Evolutionary conservation across 2,329 filamentous ascomycete genomes (phyloP), one percentile per base, ranked within the genome.

Genomic region (Endoconidiophora polonica): DNA sequence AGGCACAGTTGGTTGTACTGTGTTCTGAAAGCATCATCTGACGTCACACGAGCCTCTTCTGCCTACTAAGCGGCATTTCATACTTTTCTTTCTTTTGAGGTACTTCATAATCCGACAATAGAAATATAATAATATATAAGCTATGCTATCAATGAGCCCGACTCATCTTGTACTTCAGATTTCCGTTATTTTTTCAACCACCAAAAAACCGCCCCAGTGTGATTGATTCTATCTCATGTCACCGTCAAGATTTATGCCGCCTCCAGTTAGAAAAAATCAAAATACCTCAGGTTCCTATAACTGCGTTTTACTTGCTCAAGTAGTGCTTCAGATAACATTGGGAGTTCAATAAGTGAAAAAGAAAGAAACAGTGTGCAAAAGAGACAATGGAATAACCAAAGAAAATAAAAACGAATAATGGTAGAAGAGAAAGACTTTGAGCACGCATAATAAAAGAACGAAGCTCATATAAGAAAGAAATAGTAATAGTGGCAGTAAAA

Each of bases 321-420:
- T 41, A 16, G 20, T 41, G n/a, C 41, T 23, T 23, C 18, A 22
- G 20, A 20, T 43, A 6, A 43, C 20, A 43, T 23, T 4, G 6
- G 24, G 18, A 22, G 20, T 9, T 43, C 20, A 18, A 22, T 6
- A 43, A 18, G 9, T 23, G 5, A 24, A 18, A 24, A 29, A 44
- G 12, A 14, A 33, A 38, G 43, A 10, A 20, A 12, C 20, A 26
- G 10, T 12, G 26, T 10, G 24, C 14, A 47, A 38, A 44, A 44
- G 24, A 45, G 16, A 37, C n/a, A 24, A 5, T 12, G 38, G 26
- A 18, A 18, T 14, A n/a, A 40, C 48, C 54, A 58, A 54, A 55
- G 52, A 50, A 54, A 49, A 48, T 38, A 45, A 37, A 50, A 46
- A 20, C 16, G 37, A 43, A 41, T 18, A 18, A 22, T 36, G 37